Evolutionary conservation across 345 rosid species (phyloP).

Genomic region (Salix viminalis): DNA sequence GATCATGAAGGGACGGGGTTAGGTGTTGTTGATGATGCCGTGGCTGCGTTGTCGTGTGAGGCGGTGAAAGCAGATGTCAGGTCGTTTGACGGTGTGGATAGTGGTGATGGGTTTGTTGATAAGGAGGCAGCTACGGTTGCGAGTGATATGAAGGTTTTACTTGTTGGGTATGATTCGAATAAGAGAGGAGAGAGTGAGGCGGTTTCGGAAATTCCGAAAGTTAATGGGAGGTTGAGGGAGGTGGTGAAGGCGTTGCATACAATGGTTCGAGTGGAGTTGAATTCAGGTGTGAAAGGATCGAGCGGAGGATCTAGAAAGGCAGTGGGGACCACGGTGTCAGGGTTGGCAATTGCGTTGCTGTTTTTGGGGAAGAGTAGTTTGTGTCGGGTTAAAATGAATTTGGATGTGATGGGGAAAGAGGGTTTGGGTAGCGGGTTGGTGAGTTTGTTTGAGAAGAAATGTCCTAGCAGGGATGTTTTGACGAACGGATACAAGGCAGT

Average conservation of each 20-base stretch:
- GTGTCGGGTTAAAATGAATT: slow-evolving; percentile 40
- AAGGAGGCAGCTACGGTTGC: slow-evolving; percentile 69
- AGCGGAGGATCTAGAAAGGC: slow-evolving; percentile 25
- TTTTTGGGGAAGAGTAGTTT: slow-evolving; percentile 54
- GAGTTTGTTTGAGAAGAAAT: slow-evolving; percentile 26
- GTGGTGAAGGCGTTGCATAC: slow-evolving; percentile 53
- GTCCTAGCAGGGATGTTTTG: slow-evolving; percentile 22
- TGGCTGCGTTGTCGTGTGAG: slow-evolving; percentile 75
- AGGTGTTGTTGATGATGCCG: slow-evolving; percentile 46
- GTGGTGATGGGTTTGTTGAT: slow-evolving; percentile 60
- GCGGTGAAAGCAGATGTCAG: slow-evolving; percentile 46
- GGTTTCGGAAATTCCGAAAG: slow-evolving; percentile 43
- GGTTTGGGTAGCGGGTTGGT: slow-evolving; percentile 31
- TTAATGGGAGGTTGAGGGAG: slow-evolving; percentile 60
- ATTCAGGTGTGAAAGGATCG: slow-evolving; percentile 40
- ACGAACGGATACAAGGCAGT: slow-evolving; percentile 29
- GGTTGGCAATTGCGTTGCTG: slow-evolving; percentile 40
- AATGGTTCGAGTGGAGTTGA: slow-evolving; percentile 42
- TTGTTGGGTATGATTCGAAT: slow-evolving; percentile 60
- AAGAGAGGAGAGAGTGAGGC: slow-evolving; percentile 37
- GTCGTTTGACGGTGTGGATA: slow-evolving; percentile 48
- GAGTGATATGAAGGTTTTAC: slow-evolving; percentile 66
- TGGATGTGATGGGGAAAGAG: slow-evolving; percentile 34
- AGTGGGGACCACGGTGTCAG: slow-evolving; percentile 28
- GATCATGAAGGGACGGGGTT: slow-evolving; percentile 51